Base-by-base conservation (phyloP, 805 yeast species). In the Candida boleticola region DNA sequence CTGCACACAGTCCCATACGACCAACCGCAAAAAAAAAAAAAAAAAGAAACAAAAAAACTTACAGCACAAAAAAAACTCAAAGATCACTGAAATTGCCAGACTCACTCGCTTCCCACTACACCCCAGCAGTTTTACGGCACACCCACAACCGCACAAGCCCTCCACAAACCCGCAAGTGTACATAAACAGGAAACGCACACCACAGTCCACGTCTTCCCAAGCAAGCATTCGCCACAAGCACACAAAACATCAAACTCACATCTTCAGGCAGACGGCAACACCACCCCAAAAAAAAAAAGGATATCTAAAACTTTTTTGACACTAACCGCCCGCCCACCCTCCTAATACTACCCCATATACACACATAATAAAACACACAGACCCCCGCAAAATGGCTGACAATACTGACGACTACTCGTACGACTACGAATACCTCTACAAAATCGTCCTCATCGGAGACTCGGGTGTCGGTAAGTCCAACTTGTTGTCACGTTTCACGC, bases 401-500 rank as follows among this genome's bases (percentile, higher is more conserved):
- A 66, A 65, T 44, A 65, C 73, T 13, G 75, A 69, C 54, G 74
- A 69, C 54, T 70, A 67, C 55, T 66, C 73, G 38, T 69, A 69
- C 52, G 95, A 86, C 54, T 86, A 93, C 78, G 98, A 92, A 64
- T 90, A 85, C 66, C 78, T 92, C 47, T 92, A 90, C 76, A 92
- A 90, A 76, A 89, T 93, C 53, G 98, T 92, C 31, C 78, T 92
- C 62, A 92, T 93, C 63, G 98, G 98, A 36, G 98, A 93, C 64
- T 87, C 96, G 10, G 95, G 97, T 42, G 98, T 93, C 39, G 99
- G 99, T 46, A 92, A 92, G 64, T 88, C 97, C 57, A 93, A 93
- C 70, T 75, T 92, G 45, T 77, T 92, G 42, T 87, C 96, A 40
- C 81, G 99, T 55, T 92, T 92, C 74, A 89, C 98, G 10, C 81